Conservation (phyloP, 345 rosid genomes). For the Microcos paniculata region DNA sequence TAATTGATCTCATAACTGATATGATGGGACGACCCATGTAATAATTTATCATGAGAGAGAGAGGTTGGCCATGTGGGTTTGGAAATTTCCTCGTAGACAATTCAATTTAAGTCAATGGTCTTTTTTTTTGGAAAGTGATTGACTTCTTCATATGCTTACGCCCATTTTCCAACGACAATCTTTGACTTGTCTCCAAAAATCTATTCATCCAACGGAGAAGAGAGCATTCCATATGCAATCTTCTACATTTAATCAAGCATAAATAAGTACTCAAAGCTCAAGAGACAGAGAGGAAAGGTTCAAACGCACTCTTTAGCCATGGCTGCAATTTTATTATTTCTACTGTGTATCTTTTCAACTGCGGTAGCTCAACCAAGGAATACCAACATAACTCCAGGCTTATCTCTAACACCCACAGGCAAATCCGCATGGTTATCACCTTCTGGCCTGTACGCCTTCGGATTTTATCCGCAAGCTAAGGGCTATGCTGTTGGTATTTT, state of each 20-base stretch:
- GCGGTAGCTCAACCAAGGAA: not conserved
- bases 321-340: not conserved
- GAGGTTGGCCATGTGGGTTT: too few relatives aligned
- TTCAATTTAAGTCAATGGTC: too few relatives aligned
- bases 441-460: not conserved
- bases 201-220: not conserved
- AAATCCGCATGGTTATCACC: not conserved
- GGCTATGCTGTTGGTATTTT: not conserved
- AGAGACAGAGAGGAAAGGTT: not conserved
- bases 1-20: too few relatives aligned
- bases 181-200: not conserved
- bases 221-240: not conserved
- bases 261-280: not conserved
- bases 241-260: not conserved
- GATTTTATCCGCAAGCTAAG: not conserved
- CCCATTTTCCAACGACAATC: too few relatives aligned
- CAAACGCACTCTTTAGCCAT: not conserved
- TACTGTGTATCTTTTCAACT: not conserved
- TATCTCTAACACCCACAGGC: not conserved
- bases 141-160: too few relatives aligned
- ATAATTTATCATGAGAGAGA: too few relatives aligned
- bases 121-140: too few relatives aligned
- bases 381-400: not conserved
- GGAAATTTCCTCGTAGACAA: too few relatives aligned
- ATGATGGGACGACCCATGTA: too few relatives aligned